phyloP scores from a whole-genome alignment of 2,329 filamentous ascomycete genomes.

The Trichophyton simii region DNA sequence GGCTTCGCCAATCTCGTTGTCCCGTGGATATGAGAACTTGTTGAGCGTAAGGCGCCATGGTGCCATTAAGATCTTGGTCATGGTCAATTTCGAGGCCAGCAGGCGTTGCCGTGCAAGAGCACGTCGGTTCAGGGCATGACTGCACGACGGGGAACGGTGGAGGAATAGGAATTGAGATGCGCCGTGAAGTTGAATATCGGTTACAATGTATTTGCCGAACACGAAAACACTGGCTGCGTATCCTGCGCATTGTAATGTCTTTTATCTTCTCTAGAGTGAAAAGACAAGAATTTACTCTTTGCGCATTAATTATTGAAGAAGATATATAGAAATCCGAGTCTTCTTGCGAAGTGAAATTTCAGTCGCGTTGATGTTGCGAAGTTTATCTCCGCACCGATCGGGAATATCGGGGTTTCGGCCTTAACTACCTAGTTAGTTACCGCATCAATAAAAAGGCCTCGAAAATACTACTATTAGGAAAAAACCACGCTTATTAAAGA shows the following conservation, averaged over 20 bases:
- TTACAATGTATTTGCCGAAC: background rate
- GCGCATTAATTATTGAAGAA: background rate
- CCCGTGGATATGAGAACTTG: conserved; percentile 78
- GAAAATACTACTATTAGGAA: background rate
- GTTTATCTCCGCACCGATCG: background rate
- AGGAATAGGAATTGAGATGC: conserved; percentile 22
- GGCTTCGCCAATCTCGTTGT: conserved; percentile 64
- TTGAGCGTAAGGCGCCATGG: conserved; percentile 65
- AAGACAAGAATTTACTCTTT: background rate
- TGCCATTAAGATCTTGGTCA: conserved; percentile 56
- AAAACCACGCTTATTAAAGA: background rate
- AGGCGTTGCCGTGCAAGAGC: conserved; percentile 59
- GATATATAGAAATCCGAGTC: background rate
- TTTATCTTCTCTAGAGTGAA: too few relatives aligned
- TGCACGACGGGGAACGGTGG: conserved; percentile 37
- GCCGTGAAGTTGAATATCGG: conserved; percentile 11
- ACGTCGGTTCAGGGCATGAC: conserved; percentile 62
- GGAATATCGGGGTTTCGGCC: conserved; percentile 5
- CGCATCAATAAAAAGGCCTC: too few relatives aligned
- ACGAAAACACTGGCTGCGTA: background rate
- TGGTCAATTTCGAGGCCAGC: conserved; percentile 62
- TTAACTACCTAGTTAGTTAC: too few relatives aligned
- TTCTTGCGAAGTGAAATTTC: background rate
- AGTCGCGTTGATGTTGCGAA: background rate
- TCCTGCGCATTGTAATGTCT: background rate